Evolutionary conservation across 2,329 filamentous ascomycete genomes (phyloP).

Genomic region (Alternaria sp.): DNA sequence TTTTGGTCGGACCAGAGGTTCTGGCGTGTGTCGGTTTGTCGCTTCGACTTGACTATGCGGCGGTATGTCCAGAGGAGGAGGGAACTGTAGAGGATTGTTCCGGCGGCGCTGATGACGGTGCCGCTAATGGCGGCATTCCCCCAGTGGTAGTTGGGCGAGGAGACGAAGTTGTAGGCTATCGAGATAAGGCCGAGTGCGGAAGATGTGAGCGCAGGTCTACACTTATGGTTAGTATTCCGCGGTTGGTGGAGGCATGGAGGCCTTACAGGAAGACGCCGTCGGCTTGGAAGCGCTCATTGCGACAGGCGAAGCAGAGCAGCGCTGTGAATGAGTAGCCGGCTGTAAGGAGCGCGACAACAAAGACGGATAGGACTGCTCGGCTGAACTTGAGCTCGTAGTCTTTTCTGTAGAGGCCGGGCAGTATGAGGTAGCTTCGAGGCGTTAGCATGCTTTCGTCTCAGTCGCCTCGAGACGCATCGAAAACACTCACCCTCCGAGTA

Average conservation of each 20-base stretch:
- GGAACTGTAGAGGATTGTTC: conserved; percentile 51
- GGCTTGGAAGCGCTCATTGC: conserved; percentile 54
- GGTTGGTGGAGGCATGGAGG: background rate
- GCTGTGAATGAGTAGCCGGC: conserved; percentile 57
- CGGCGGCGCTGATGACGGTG: conserved; percentile 48
- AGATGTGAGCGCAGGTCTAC: conserved; percentile 51
- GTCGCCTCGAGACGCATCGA: background rate
- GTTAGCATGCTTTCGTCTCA: conserved; percentile 18
- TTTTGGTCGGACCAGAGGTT: conserved; percentile 45
- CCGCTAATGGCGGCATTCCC: conserved; percentile 52
- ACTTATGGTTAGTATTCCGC: conserved; percentile 17
- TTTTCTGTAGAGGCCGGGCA: conserved; percentile 55
- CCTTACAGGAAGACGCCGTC: conserved; percentile 56
- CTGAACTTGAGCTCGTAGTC: conserved; percentile 49
- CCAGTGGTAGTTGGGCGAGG: conserved; percentile 51
- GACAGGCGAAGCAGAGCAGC: conserved; percentile 56
- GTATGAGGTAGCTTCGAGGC: conserved; percentile 53
- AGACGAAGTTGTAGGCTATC: conserved; percentile 56
- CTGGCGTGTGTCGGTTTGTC: conserved; percentile 22
- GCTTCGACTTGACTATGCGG: conserved; percentile 44
- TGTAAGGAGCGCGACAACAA: conserved; percentile 55
- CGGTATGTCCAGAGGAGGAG: conserved; percentile 54
- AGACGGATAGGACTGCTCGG: conserved; percentile 50
- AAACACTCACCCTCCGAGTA: conserved; percentile 54
- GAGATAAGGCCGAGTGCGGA: conserved; percentile 57